A percentile compares a stretch with the other conserved stretches of the same genome.
phyloP scores from a whole-genome alignment of 352 stramenopile genomes.

The Pythium scleroteichum region DNA sequence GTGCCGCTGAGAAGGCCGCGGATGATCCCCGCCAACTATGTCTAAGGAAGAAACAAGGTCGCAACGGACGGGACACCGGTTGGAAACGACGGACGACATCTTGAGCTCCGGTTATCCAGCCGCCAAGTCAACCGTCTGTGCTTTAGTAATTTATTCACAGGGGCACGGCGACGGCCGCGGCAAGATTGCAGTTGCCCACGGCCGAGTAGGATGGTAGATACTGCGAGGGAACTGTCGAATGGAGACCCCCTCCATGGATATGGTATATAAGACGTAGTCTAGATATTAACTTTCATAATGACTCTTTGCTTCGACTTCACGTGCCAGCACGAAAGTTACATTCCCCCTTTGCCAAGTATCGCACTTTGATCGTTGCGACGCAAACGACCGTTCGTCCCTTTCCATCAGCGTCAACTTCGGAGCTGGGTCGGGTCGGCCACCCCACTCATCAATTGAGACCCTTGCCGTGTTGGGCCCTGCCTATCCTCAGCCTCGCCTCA shows the following conservation, averaged over 20 bases:
- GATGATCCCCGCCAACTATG: conserved; percentile 73
- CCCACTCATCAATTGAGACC: too few species aligned
- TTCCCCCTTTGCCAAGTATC: too few species aligned
- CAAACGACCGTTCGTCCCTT: too few species aligned
- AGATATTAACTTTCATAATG: conserved; percentile 19
- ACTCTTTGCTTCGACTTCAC: not conserved
- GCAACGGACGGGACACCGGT: not conserved
- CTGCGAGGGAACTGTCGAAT: not conserved
- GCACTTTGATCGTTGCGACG: too few species aligned
- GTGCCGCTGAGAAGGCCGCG: conserved; percentile 50
- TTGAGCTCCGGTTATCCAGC: too few species aligned
- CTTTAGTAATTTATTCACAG: conserved; percentile 2
- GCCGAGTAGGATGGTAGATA: not conserved
- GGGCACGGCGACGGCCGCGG: not conserved
- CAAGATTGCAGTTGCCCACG: not conserved
- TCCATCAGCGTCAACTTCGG: too few species aligned
- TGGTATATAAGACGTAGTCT: conserved; percentile 11
- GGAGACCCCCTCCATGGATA: not conserved
- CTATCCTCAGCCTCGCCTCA: too few species aligned
- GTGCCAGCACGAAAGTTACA: too few species aligned
- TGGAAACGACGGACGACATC: too few species aligned
- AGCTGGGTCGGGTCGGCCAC: too few species aligned
- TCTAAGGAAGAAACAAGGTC: conserved; percentile 11
- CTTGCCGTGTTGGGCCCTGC: not conserved
- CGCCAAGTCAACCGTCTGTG: not conserved